Conservation (phyloP, 805 yeast species). For the Candida sithepensis region DNA sequence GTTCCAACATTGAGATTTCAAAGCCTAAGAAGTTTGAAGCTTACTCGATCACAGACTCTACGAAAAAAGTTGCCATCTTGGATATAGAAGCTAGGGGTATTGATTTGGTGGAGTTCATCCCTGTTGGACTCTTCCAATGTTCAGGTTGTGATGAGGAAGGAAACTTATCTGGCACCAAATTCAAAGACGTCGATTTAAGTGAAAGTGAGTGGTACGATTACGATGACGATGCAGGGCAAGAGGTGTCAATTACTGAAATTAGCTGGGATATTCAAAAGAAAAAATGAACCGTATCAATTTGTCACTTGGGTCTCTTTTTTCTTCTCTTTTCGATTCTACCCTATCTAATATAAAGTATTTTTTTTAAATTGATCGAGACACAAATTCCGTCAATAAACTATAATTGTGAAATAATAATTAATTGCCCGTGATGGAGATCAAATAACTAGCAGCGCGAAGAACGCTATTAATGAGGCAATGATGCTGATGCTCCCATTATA, state of each 20-base stretch:
- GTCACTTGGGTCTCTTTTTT: background rate
- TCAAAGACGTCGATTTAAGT: conserved; percentile 62
- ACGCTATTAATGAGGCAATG: background rate
- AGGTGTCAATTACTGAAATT: conserved; percentile 78
- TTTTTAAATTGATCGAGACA: background rate
- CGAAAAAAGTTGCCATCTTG: conserved; percentile 46
- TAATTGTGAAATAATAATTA: no score
- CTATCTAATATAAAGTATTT: background rate
- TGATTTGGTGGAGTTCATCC: conserved; percentile 64
- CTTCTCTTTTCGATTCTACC: background rate
- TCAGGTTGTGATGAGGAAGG: conserved; percentile 41
- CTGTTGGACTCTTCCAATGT: conserved; percentile 59
- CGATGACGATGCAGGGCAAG: conserved; percentile 77
- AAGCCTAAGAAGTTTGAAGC: conserved; percentile 23
- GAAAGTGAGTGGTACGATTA: conserved; percentile 95
- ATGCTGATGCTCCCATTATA: background rate
- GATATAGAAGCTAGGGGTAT: conserved; percentile 85
- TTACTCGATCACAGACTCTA: conserved; percentile 38
- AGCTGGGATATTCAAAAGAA: conserved; percentile 54
- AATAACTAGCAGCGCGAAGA: background rate
- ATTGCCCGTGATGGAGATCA: no score
- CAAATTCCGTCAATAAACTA: background rate
- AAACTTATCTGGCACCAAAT: conserved; percentile 35
- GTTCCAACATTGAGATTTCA: conserved; percentile 20
- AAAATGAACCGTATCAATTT: background rate